Percentiles rank a stretch among this genome's conserved stretches.
These are phyloP conservation scores for Trichoderma sp. DNA, from an alignment of 2,329 filamentous ascomycete genomes.

Conservation along the genomic window DNA sequence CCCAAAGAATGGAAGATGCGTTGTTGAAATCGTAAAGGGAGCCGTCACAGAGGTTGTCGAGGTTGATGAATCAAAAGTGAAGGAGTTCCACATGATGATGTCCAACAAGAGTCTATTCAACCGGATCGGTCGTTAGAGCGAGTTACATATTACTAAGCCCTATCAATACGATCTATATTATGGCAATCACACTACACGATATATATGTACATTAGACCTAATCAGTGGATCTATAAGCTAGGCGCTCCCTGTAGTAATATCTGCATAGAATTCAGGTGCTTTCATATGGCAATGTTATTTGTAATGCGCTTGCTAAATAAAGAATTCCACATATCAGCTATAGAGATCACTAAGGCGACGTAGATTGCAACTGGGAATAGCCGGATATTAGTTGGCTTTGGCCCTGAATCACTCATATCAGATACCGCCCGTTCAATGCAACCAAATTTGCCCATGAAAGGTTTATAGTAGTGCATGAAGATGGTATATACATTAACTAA, in stretches of 20 bases:
- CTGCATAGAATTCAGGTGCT: too few relatives aligned
- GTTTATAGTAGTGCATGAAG: neutral
- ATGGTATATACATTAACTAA: neutral
- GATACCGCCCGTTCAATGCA: fast-evolving
- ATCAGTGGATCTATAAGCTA: neutral
- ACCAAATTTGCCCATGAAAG: neutral
- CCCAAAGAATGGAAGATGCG: neutral
- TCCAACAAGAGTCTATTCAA: neutral
- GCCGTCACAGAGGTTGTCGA: neutral
- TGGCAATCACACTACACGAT: neutral
- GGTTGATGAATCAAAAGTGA: neutral
- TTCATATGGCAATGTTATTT: neutral
- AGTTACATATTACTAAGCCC: neutral
- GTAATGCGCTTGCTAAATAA: too few relatives aligned
- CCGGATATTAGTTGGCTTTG: neutral
- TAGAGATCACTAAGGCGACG: too few relatives aligned
- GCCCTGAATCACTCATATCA: neutral
- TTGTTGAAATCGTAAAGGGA: neutral
- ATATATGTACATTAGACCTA: too few relatives aligned
- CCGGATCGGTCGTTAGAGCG: neutral
- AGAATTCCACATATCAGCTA: neutral
- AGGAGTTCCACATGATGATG: neutral
- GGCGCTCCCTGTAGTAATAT: too few relatives aligned
- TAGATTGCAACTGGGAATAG: too few relatives aligned
- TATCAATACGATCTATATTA: neutral